Base-by-base conservation (phyloP, 2,329 filamentous ascomycete species). In the Ophiostoma piceae region DNA sequence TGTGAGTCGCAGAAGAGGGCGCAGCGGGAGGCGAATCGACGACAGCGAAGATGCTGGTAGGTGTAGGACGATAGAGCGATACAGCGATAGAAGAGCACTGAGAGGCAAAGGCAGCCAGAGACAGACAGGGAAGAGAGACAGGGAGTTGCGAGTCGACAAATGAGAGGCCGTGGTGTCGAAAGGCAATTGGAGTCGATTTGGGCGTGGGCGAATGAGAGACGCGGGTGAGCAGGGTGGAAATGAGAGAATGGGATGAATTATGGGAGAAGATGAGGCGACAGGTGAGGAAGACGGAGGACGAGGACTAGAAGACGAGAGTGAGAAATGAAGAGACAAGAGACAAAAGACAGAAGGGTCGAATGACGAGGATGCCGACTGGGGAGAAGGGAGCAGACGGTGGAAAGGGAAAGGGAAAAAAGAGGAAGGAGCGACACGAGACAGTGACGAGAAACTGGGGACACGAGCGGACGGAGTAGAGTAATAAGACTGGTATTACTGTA, bases 361-460 rank as follows among this genome's bases (percentile, higher is more conserved):
- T 29, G 66, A 60, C 66, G 51, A 54, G 39, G 68, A 66, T 37
- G 35, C 41, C 16, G 65, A 39, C 29, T 12, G 41, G 41, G 12
- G 43, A 47, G 68, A 60, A 66, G 51, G 51, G 22, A 26, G n/a
- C 22, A 26, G 26, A 62, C 16, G n/a, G 47, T 51, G 26, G 11
- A 29, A 62, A 57, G 51, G 57, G 29, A 32, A 37, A 65, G n/a
- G 35, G 32, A 19, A 39, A 39, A 39, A 65, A 65, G 62, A 35
- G 8, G 60, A 65, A 62, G 57, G 26, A 62, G 57, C 22, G 26
- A 62, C 57, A 62, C 57, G 57, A 35, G 60, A 65, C 32, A 65
- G 35, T 35, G 60, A 39, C 32, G 26, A 65, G 32, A 65, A 64
- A 39, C 32, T 35, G 60, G 60, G 60, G 60, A 39, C 60, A n/a